Conservation (phyloP, 768 basidiomycete genomes). For the Trametes cubensis region DNA sequence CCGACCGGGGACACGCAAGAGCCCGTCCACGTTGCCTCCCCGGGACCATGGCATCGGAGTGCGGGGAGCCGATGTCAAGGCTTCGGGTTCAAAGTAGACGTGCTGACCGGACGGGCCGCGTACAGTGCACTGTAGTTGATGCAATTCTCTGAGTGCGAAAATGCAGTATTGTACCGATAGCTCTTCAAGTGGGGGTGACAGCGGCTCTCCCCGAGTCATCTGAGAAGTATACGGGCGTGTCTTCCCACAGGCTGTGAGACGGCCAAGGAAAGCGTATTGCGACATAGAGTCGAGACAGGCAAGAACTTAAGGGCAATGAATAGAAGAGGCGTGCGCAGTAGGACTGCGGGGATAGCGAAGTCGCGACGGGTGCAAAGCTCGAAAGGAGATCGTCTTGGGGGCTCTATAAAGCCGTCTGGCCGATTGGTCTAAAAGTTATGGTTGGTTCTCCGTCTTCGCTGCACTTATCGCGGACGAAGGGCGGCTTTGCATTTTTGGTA, state of each 20-base stretch:
- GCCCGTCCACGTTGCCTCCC: not conserved
- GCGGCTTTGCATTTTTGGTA: not conserved
- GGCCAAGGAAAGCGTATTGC: too few relatives aligned
- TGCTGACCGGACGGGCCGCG: not conserved
- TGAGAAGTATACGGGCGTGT: too few relatives aligned
- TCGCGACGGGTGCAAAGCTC: not conserved
- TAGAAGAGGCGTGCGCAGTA: too few relatives aligned
- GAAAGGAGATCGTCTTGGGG: too few relatives aligned
- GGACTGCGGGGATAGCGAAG: not conserved
- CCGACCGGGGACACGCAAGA: slow-evolving; percentile 4
- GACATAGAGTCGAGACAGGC: too few relatives aligned
- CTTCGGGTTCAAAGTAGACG: not conserved
- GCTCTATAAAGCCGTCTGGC: too few relatives aligned
- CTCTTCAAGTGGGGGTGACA: too few relatives aligned
- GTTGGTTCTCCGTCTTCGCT: not conserved
- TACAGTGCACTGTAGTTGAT: not conserved
- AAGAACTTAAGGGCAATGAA: too few relatives aligned
- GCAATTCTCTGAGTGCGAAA: too few relatives aligned
- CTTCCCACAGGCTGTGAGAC: too few relatives aligned
- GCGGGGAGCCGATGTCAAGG: slow-evolving; percentile 20
- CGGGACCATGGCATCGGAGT: slow-evolving; percentile 10
- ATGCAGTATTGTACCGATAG: too few relatives aligned
- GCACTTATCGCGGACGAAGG: not conserved
- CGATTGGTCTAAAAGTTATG: not conserved
- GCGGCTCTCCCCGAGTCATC: too few relatives aligned